Evolutionary conservation across 495 filamentous ascomycete genomes (phyloP).

Genomic region (Neurospora sp.): DNA sequence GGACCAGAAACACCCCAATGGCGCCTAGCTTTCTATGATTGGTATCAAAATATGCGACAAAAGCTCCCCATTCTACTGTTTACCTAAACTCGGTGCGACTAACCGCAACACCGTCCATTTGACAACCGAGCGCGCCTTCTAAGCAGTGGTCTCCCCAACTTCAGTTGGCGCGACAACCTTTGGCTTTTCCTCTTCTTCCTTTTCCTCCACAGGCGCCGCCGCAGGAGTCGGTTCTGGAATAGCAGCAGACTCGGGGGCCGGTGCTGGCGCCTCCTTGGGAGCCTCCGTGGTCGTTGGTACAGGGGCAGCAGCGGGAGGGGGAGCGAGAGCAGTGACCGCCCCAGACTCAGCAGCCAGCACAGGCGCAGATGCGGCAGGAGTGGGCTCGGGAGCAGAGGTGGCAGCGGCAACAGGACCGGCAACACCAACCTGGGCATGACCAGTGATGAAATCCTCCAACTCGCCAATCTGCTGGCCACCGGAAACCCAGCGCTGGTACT

Average conservation of each 20-base stretch:
- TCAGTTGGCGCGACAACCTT: background rate
- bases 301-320: background rate
- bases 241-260: background rate
- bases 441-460: slow-evolving; percentile 62
- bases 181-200: background rate
- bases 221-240: background rate
- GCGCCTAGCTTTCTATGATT: background rate
- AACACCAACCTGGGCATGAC: slow-evolving; percentile 12
- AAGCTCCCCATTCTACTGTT: background rate
- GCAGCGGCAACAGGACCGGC: background rate
- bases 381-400: background rate
- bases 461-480: slow-evolving; percentile 75
- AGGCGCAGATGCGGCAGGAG: background rate
- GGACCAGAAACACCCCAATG: background rate
- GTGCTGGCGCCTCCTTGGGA: background rate
- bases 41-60: background rate
- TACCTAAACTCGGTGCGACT: background rate
- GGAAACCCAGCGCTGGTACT: slow-evolving; percentile 60
- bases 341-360: background rate
- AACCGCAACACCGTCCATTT: background rate
- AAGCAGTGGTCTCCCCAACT: background rate
- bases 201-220: background rate
- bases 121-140: background rate
- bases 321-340: background rate
- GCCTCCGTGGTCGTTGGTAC: background rate